Conservation (phyloP, 805 yeast species). For the Myxozyma geophila region DNA sequence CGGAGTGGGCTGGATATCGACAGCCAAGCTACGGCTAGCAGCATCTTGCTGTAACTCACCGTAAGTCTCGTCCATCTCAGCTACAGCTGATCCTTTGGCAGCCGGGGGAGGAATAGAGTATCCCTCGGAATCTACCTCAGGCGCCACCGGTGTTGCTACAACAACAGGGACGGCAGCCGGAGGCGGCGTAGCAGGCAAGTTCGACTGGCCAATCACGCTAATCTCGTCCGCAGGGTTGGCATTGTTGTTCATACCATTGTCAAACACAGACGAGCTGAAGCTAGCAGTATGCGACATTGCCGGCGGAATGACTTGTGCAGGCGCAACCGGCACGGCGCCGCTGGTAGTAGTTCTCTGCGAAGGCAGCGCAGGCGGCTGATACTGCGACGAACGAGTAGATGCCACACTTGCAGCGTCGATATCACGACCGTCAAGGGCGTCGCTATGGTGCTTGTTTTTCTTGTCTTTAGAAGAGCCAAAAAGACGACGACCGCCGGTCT, state of each 20-base stretch:
- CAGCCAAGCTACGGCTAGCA: conserved; percentile 26
- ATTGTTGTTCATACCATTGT: conserved; percentile 9
- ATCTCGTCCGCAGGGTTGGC: conserved; percentile 30
- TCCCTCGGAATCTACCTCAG: conserved; percentile 30
- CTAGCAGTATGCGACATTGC: conserved; percentile 13
- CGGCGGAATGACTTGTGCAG: conserved; percentile 8
- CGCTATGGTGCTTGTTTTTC: conserved; percentile 5
- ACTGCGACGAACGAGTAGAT: conserved; percentile 7
- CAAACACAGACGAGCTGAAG: conserved; percentile 9
- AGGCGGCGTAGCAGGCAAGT: conserved; percentile 1
- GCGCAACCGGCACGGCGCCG: conserved; percentile 14
- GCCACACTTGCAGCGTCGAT: conserved; percentile 12
- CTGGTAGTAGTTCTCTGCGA: conserved; percentile 4
- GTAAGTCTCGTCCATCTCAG: conserved; percentile 18
- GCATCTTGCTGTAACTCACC: conserved; percentile 5
- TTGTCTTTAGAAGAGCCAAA: conserved; percentile 32
- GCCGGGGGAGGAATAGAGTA: conserved; percentile 37
- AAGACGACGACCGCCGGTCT: conserved; percentile 30
- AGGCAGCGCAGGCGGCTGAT: conserved; percentile 7
- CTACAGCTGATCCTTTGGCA: conserved; percentile 31
- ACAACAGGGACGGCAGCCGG: conserved; percentile 9
- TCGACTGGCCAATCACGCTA: conserved; percentile 17
- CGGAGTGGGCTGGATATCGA: conserved; percentile 39
- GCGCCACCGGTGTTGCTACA: conserved; percentile 2
- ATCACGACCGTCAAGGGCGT: conserved; percentile 7